phyloP scores from a whole-genome alignment of 768 basidiomycete species.

The Strobilomyces confusus region DNA sequence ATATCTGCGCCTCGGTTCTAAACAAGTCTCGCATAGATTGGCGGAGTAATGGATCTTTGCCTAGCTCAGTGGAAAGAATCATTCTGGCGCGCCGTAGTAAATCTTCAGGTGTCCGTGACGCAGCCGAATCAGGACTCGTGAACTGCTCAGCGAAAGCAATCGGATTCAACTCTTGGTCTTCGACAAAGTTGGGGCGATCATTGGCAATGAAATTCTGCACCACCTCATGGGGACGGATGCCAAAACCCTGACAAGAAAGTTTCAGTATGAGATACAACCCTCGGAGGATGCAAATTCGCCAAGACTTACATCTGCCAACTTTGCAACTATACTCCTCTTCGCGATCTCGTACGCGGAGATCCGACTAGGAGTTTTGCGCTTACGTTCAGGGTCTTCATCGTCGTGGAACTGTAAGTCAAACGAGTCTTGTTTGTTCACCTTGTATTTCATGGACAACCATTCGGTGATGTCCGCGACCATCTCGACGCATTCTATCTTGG shows the following conservation, averaged over 20 bases:
- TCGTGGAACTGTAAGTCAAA: constrained; percentile 68
- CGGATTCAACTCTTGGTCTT: constrained; percentile 81
- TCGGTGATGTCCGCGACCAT: constrained; percentile 87
- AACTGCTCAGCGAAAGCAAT: constrained; percentile 83
- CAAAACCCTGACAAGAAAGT: constrained; percentile 62
- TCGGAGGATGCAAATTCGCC: neutral
- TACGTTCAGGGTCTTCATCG: constrained; percentile 55
- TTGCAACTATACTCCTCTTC: constrained; percentile 73
- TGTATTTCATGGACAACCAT: constrained; percentile 86
- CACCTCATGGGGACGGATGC: constrained; percentile 74
- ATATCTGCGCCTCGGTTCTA: constrained; percentile 68
- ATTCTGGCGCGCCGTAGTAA: constrained; percentile 70
- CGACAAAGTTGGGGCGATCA: constrained; percentile 61
- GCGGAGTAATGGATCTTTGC: constrained; percentile 86
- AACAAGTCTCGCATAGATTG: constrained; percentile 73
- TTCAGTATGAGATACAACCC: neutral
- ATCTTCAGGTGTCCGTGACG: constrained; percentile 59
- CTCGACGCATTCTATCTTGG: constrained; percentile 77
- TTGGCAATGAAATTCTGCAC: constrained; percentile 76
- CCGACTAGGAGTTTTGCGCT: constrained; percentile 78
- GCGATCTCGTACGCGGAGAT: constrained; percentile 80
- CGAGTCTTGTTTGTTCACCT: constrained; percentile 61
- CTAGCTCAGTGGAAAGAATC: constrained; percentile 86
- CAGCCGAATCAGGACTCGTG: constrained; percentile 60
- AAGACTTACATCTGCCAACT: constrained; percentile 69